Evolutionary conservation across 2,329 filamentous ascomycete genomes (phyloP).

Genomic region (Lachnellula suecica): DNA sequence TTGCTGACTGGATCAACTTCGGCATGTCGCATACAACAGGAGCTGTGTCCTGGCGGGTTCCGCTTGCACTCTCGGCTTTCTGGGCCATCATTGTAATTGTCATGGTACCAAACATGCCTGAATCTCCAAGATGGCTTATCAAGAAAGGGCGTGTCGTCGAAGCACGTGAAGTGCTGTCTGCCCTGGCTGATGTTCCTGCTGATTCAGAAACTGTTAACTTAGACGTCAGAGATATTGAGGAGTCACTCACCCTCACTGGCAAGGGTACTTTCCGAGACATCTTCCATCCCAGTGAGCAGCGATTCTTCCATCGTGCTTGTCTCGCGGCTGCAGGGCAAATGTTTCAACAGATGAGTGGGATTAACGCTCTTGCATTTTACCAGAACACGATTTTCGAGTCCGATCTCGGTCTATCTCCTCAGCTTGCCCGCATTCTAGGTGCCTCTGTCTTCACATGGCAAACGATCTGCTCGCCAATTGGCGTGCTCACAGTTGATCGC

Average conservation of each 20-base stretch:
- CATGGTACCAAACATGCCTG: slow-evolving; percentile 34
- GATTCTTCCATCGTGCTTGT: slow-evolving; percentile 48
- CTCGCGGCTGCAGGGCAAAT: slow-evolving; percentile 45
- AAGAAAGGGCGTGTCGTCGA: slow-evolving; percentile 31
- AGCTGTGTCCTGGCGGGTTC: slow-evolving; percentile 55
- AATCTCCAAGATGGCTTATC: slow-evolving; percentile 37
- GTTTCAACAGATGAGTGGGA: slow-evolving; percentile 43
- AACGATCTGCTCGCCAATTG: not conserved
- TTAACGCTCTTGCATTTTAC: slow-evolving; percentile 15
- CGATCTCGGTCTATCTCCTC: slow-evolving; percentile 8
- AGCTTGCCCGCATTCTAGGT: slow-evolving; percentile 7
- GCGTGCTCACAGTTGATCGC: slow-evolving; percentile 42
- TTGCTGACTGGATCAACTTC: slow-evolving; percentile 59
- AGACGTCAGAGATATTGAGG: slow-evolving; percentile 30
- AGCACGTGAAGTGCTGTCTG: slow-evolving; percentile 35
- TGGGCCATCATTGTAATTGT: slow-evolving; percentile 55
- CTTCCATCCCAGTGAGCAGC: slow-evolving; percentile 46
- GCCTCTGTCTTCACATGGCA: slow-evolving; percentile 34
- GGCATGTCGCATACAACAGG: slow-evolving; percentile 46
- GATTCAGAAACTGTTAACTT: not conserved
- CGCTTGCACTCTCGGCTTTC: slow-evolving; percentile 53
- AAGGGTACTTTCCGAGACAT: slow-evolving; percentile 36
- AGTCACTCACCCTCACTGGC: slow-evolving; percentile 52
- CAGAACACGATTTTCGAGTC: slow-evolving; percentile 11
- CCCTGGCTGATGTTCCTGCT: slow-evolving; percentile 35